These are phyloP conservation scores for Cynanchum wilfordii DNA, from an alignment of 257 asterid genomes.

Conservation along the genomic window DNA sequence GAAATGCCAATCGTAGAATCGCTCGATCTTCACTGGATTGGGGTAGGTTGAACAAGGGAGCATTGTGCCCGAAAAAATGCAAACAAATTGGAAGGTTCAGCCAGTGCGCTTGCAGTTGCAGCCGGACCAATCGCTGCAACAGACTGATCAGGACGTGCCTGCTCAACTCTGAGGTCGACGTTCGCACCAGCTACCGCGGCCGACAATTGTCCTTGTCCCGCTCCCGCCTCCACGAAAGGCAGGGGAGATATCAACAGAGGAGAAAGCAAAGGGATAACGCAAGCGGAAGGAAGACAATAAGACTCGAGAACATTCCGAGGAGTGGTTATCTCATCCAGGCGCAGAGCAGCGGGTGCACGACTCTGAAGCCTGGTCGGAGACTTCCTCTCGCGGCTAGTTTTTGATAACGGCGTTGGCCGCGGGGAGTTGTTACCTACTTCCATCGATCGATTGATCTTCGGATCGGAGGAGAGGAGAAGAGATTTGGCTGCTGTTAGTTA, in stretches of 20 bases:
- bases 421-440: not conserved
- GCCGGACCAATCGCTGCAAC: too few relatives aligned
- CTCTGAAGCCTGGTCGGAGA: slow-evolving; percentile 26
- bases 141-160: not conserved
- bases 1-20: too few relatives aligned
- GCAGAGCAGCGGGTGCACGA: slow-evolving; percentile 28
- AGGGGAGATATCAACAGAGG: slow-evolving; percentile 28
- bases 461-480: too few relatives aligned
- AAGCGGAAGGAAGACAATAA: slow-evolving; percentile 7
- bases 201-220: not conserved
- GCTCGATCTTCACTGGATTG: not conserved
- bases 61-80: slow-evolving; percentile 26
- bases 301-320: not conserved
- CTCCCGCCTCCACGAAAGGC: not conserved
- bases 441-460: not conserved
- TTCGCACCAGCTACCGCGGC: not conserved
- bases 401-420: too few relatives aligned
- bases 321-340: slow-evolving; percentile 5
- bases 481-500: too few relatives aligned
- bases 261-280: slow-evolving; percentile 15
- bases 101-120: not conserved
- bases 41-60: slow-evolving; percentile 12
- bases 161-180: not conserved
- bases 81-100: slow-evolving; percentile 17
- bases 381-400: not conserved